Base-by-base conservation (phyloP, 345 rosid genomes). In the Brassica nigra region DNA sequence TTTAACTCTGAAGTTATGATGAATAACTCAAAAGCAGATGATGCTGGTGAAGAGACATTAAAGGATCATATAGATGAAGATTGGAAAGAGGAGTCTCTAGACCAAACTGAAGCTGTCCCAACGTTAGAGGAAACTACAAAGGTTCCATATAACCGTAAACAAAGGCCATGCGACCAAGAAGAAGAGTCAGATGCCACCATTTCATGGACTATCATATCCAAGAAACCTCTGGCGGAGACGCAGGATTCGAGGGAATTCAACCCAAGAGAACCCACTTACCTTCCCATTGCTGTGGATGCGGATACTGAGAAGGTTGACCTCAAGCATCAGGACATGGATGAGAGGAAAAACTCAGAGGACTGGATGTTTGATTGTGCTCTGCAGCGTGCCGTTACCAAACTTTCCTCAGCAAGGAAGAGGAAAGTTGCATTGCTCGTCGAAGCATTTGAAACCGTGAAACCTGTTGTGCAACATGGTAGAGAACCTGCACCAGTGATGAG, bases 341-440 rank as follows among this genome's bases (percentile, higher is more conserved):
- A 88, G 52, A 93, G 89, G 88, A 93, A 77, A 83, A 89, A 85
- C 76, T 78, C 94, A 6, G 95, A 92, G 68, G 97, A 96, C 76
- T 93, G 98, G 99, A 96, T 93, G 99, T 74, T 93, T 49, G 98
- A 96, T 84, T 81, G 85, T 68, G 92, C 97, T 36, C 91, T 96
- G 68, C 92, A 85, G 77, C 88, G 86, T 79, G 86, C 92, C 0
- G 95, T 96, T 62, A 85, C 87, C 52, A 89, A 87, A 78, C 94
- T 96, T 61, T 93, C 89, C 33, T 86, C 97, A 9, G 94, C 91
- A 44, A 85, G 89, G 82, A 90, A 89, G 82, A 89, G 83, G 79
- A 96, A 93, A 81, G 99, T 96, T 65, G 90, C 91, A 79, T 84
- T 96, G 73, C 98, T 96, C 1, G 95, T 92, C 14, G 97, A 92